Conservation (phyloP, 352 stramenopile species). For the Phytophthora citricola region DNA sequence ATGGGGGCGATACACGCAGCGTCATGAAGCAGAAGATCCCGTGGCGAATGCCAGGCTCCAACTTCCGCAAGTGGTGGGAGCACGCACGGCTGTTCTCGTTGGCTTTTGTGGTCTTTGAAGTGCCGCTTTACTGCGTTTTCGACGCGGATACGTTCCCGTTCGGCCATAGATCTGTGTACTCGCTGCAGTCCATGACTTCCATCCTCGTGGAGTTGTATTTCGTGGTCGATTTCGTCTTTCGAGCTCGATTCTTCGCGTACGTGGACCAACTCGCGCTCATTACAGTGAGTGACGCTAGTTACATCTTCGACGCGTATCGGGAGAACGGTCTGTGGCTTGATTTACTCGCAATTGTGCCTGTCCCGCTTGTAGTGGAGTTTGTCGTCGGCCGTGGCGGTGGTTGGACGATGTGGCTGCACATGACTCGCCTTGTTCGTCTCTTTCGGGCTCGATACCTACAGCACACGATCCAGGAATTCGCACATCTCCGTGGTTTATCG, state of each 20-base stretch:
- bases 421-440: slow-evolving; percentile 57
- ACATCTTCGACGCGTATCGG: slow-evolving; percentile 76
- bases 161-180: slow-evolving; percentile 37
- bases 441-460: slow-evolving; percentile 60
- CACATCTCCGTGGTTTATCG: slow-evolving; percentile 58
- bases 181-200: slow-evolving; percentile 57
- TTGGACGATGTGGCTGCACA: slow-evolving; percentile 47
- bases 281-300: slow-evolving; percentile 61
- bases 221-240: slow-evolving; percentile 57
- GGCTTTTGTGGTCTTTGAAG: slow-evolving; percentile 68
- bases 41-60: slow-evolving; percentile 62
- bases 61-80: slow-evolving; percentile 69
- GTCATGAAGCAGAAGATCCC: slow-evolving; percentile 20
- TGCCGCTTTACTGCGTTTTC: slow-evolving; percentile 76
- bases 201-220: slow-evolving; percentile 69
- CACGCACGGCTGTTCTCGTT: slow-evolving; percentile 54
- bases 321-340: slow-evolving; percentile 61
- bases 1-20: slow-evolving; percentile 1
- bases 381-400: slow-evolving; percentile 23
- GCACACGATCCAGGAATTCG: slow-evolving; percentile 60
- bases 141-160: slow-evolving; percentile 67
- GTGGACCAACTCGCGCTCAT: slow-evolving; percentile 71
- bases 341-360: slow-evolving; percentile 60
- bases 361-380: slow-evolving; percentile 65
- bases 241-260: slow-evolving; percentile 67